These are phyloP conservation scores for Sungouiozyma ichnusensis DNA, from an alignment of 805 yeast species.

Conservation along the genomic window DNA sequence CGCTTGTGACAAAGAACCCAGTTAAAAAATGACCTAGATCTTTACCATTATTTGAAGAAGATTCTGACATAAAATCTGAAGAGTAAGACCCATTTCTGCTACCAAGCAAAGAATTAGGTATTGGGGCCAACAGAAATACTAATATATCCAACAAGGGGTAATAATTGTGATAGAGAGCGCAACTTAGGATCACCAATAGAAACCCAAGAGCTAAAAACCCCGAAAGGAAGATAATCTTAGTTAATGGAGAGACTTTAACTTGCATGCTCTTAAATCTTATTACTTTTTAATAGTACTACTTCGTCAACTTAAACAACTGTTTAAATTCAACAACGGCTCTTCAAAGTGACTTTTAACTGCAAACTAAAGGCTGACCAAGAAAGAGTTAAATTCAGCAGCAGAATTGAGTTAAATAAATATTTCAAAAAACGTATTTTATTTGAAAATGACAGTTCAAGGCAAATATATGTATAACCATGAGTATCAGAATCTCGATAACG, in stretches of 20 bases:
- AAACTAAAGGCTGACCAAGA: no score
- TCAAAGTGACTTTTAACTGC: no score
- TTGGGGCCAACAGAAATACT: conserved; percentile 57
- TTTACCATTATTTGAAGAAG: conserved; percentile 34
- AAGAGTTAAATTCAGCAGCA: no score
- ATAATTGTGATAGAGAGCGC: conserved; percentile 85
- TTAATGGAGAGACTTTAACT: conserved; percentile 27
- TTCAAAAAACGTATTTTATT: no score
- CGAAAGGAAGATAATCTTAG: conserved; percentile 27
- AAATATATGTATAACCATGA: no score
- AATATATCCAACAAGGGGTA: conserved; percentile 70
- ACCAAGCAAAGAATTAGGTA: conserved; percentile 53
- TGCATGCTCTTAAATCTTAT: conserved; percentile 12
- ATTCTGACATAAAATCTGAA: conserved; percentile 57
- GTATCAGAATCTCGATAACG: no score
- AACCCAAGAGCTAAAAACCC: conserved; percentile 77
- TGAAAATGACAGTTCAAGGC: no score
- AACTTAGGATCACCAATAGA: conserved; percentile 74
- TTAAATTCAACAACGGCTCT: no score
- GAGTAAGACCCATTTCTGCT: conserved; percentile 6
- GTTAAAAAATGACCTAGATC: conserved; percentile 76
- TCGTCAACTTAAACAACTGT: no score
- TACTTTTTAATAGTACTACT: no score
- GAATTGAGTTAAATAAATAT: no score
- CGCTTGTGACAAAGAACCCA: conserved; percentile 67